phyloP scores from a whole-genome alignment of 116 monocot genomes.

The Trichopus zeylanicus region DNA sequence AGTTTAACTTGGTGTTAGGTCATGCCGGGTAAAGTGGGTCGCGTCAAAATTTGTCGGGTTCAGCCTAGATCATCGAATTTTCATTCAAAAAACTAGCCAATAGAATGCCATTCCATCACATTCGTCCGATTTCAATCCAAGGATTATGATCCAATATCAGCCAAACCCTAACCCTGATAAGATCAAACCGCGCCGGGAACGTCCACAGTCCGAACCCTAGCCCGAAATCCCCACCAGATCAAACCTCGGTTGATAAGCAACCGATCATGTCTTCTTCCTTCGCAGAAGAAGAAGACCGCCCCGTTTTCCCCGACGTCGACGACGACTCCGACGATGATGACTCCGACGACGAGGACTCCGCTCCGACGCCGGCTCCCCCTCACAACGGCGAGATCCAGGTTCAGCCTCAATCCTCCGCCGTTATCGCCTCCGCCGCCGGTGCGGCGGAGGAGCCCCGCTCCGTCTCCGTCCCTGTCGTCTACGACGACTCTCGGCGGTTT shows the following conservation, averaged over 20 bases:
- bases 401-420: constrained; percentile 1
- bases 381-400: constrained; percentile 9
- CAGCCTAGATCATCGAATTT: too few species aligned
- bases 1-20: too few species aligned
- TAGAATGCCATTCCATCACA: too few species aligned
- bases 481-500: constrained; percentile 51
- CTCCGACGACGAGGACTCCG: not conserved
- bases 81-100: too few species aligned
- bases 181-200: not conserved
- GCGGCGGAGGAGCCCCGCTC: constrained; percentile 13
- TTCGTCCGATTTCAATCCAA: not conserved
- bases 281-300: constrained; percentile 4
- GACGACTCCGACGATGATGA: not conserved
- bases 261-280: not conserved
- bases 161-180: constrained; percentile 1
- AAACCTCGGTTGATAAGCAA: too few species aligned
- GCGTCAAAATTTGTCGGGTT: too few species aligned
- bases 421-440: not conserved
- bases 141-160: not conserved
- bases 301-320: constrained; percentile 8
- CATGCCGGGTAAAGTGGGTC: too few species aligned
- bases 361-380: not conserved
- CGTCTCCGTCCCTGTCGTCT: not conserved
- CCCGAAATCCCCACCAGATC: not conserved
- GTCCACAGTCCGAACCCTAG: not conserved